Base-by-base conservation (phyloP, 192 early-diverging fungal species). In the Entomortierella chlamydospora region DNA sequence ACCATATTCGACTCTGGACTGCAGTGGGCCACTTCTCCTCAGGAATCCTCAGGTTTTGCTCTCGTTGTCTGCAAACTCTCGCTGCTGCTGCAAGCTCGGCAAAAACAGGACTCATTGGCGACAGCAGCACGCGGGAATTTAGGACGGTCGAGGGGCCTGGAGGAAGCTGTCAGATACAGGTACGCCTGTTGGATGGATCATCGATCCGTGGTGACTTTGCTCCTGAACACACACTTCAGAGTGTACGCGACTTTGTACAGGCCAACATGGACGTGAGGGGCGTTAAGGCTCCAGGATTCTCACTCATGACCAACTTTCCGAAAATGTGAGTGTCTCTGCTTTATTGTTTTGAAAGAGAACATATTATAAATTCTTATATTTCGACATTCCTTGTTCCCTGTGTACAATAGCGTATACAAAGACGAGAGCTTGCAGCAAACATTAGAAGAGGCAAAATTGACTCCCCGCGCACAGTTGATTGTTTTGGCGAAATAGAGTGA, bases 181-280 rank as follows among this genome's bases (percentile, higher is more conserved):
- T 77, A 11, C 64, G 73, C 26, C 57, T 77, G 45, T 33, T 64
- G 29, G 73, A 77, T 43, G 73, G 73, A 23, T 41, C 73, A 0
- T 68, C 73, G 6, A 68, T 77, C 37, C 58, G 73, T 6, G 73
- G 73, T 17, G 73, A 77, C 15, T 77, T 77, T 52, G 73, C 60
- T 26, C 73, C 73, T 1, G 59, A 61, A 30, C 73, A 77, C 10
- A 77, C 58, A 4, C 25, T 77, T 10, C 50, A 77, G 54, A 22
- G 49, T 12, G 73, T 77, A 8, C 61, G 49, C 2, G 66, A 77
- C 43, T 77, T 77, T 64, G 73, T 77, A n/a, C 57, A 64, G 39
- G 73, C 65, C 23, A 77, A 67, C 28, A 10, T 77, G 65, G 54
- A 68, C 25, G 73, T 63, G 31, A 61, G 73, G 22, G 59, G 73